Evolutionary conservation across 352 stramenopile species (phyloP).

Genomic region (Pythium diclinum): DNA sequence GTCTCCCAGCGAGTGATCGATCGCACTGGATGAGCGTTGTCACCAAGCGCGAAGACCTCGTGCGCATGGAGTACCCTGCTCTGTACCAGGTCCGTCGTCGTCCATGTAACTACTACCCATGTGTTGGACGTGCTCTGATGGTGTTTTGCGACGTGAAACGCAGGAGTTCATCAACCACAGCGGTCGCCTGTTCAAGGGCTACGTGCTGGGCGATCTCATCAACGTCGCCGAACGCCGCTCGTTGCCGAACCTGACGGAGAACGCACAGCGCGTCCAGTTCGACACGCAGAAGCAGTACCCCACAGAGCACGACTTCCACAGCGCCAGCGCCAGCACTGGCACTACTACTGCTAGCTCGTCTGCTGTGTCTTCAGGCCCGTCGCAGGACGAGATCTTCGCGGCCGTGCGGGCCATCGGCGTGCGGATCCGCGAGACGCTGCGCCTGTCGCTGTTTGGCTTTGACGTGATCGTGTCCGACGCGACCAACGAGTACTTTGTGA

Average conservation of each 20-base stretch:
- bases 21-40: constrained; percentile 86
- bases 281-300: constrained; percentile 82
- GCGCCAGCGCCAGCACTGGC: not conserved
- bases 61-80: constrained; percentile 47
- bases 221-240: constrained; percentile 74
- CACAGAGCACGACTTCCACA: constrained; percentile 58
- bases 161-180: constrained; percentile 86
- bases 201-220: constrained; percentile 74
- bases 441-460: constrained; percentile 80
- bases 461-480: constrained; percentile 78
- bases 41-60: constrained; percentile 57
- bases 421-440: constrained; percentile 54
- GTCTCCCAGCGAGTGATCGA: constrained; percentile 54
- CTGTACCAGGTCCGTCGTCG: constrained; percentile 58
- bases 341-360: not conserved
- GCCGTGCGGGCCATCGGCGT: constrained; percentile 58
- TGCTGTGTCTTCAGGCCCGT: constrained; percentile 8
- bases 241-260: constrained; percentile 60
- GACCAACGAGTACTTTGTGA: constrained; percentile 58
- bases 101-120: not conserved
- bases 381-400: constrained; percentile 53
- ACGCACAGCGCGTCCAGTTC: constrained; percentile 64
- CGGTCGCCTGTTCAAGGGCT: constrained; percentile 76
- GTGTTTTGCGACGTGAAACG: not conserved
- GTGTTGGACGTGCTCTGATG: no score